Base-by-base conservation (phyloP, 2,329 filamentous ascomycete species). In the Plenodomus lindquistii region DNA sequence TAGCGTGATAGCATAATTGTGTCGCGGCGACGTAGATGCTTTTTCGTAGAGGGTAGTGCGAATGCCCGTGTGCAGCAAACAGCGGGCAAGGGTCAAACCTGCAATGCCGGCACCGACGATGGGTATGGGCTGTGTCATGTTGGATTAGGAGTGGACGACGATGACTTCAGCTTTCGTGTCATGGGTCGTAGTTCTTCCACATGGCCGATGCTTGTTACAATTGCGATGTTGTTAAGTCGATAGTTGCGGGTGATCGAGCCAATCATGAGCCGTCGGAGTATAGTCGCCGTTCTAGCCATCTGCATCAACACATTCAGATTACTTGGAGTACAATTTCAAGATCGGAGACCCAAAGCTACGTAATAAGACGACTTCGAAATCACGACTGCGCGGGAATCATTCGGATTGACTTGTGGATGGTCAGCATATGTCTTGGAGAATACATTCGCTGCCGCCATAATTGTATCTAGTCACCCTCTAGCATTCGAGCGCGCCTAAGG, bases 81-180 rank as follows among this genome's bases (percentile, higher is more conserved):
- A 67, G 37, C 65, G 67, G 7, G 60, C 67, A 1, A 79, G 64
- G 0, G 72, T 71, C 10, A 79, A 67, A 4, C 77, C 77, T 11
- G 73, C 69, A 15, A 79, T 65, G 5, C 77, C 78, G 13, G 75
- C 76, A 10, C 77, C 77, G 38, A 79, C 57, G 34, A 79, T 72
- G 18, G 46, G 11, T n/a, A 52, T 49, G 2, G 42, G 46, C 10
- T 42, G 61, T 67, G 46, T 68, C 77, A 68, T 57, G 63, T 65
- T 49, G 19, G 6, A 18, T 42, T 19, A 13, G n/a, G 16, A 10
- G 8, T 2, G 29, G 13, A 18, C 22, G 17, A 8, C 10, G 31
- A 20, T 10, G 16, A 20, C 34, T 4, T 15, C 9, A 15, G 27
- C 15, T 4, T 31, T 31, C 15, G 27, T 31, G 11, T 11, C 6